Evolutionary conservation across 139 green algal species (phyloP), one percentile per base, ranked within the genome.

Genomic region (Micromonas pusilla): DNA sequence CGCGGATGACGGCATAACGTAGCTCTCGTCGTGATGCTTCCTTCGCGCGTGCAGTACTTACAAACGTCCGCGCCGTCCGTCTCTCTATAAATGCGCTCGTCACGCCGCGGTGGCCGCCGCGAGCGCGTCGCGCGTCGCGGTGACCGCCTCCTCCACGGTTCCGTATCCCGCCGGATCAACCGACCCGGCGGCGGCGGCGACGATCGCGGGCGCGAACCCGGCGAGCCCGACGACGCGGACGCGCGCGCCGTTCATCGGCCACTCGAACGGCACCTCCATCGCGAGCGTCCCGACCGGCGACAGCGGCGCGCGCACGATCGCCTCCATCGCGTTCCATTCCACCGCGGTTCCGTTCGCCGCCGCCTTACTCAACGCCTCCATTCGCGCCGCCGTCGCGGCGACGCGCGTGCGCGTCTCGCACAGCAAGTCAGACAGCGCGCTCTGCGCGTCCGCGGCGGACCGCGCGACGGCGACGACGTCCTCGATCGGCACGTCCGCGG

Each of bases 231-330:
- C 37, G 1, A 75, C 21, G 4, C 26, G 33, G 62, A 60, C 38
- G 21, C 32, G 26, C 19, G 68, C 68, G 19, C 37, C 37, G 21
- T 39, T 38, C 68, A 30, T 60, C 23, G 68, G 68, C 68, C 68
- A 75, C 37, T 75, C 68, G 19, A 75, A 62, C 21, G 68, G 68
- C 3, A 75, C 68, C 6, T 75, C 68, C 36, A 75, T 38, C 21
- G 53, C 68, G 0, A 36, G 34, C 26, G 62, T 36, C 21, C 34
- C 4, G 68, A n/a, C 25, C 21, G 26, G 30, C n/a, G 36, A 4
- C 36, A 75, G 19, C 36, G 68, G n/a, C 2, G 68, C 68, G 26
- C 68, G 31, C 1, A 72, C 66, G 31, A 53, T 26, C 1, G 66
- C n/a, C 31, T 72, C 66, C 52, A 26, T 23, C 9, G 66, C n/a